These are phyloP conservation scores for Shiraia bambusicola DNA, from an alignment of 2,329 filamentous ascomycete species.

Conservation along the genomic window DNA sequence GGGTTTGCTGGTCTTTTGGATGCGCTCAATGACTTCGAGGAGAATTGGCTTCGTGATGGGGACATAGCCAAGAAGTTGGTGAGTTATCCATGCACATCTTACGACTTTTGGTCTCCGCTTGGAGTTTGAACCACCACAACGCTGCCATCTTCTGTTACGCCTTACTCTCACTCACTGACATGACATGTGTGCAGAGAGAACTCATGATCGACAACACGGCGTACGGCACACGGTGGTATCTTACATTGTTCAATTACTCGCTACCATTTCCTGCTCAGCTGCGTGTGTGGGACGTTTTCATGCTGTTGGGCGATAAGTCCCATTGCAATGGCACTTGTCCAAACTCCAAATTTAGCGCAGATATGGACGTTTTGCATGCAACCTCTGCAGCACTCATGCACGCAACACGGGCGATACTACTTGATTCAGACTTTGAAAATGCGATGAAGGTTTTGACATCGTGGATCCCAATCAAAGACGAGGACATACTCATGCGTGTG, in stretches of 20 bases:
- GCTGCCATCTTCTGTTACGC: too few species aligned
- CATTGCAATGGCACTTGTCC: conserved; percentile 49
- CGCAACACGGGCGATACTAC: conserved; percentile 80
- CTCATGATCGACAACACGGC: conserved; percentile 81
- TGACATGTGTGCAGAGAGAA: conserved; percentile 57
- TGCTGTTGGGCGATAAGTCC: conserved; percentile 77
- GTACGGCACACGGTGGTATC: conserved; percentile 97
- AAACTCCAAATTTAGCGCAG: conserved; percentile 52
- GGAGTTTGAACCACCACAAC: too few species aligned
- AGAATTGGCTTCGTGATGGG: conserved; percentile 74
- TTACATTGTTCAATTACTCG: conserved; percentile 95
- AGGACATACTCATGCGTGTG: conserved; percentile 89
- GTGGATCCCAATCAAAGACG: conserved; percentile 91
- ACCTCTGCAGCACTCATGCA: conserved; percentile 88
- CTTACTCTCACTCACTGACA: conserved; percentile 24
- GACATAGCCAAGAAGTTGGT: conserved; percentile 81
- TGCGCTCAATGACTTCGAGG: conserved; percentile 81
- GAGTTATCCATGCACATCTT: conserved; percentile 48
- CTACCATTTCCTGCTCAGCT: conserved; percentile 93
- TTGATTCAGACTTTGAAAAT: conserved; percentile 95
- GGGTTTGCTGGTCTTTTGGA: conserved; percentile 87
- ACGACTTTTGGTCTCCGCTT: too few species aligned
- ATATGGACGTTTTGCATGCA: conserved; percentile 86
- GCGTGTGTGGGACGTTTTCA: conserved; percentile 96
- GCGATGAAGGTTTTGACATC: conserved; percentile 96